Base-by-base conservation (phyloP, 2,329 filamentous ascomycete species). In the Kalmusia sp. region DNA sequence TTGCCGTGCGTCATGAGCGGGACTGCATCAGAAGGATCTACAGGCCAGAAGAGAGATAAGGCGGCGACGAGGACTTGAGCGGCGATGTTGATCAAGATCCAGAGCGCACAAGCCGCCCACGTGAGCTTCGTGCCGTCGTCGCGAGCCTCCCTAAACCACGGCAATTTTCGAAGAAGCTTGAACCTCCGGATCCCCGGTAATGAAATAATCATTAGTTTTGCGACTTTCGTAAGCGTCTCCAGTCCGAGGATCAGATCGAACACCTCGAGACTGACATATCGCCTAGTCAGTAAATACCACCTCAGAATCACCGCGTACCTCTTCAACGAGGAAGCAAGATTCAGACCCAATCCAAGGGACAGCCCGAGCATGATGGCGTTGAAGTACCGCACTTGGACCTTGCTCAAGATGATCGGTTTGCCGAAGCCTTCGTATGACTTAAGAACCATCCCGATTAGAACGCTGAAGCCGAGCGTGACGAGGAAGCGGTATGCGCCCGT, bases 191-290 rank as follows among this genome's bases (percentile, higher is more conserved):
- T 55, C 1, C 69, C 62, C 5, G 71, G 71, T 4, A 68, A 51
- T 0, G 69, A 71, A 6, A 71, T 65, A 15, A 72, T 47, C 68
- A 73, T 71, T 27, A 74, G 57, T 43, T 72, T 72, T 2, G 59
- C 58, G 15, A 73, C 65, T 15, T 71, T 71, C 17, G 68, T 67
- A 5, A 72, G 58, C 11, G 66, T 67, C 19, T 64, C 60, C 1
- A 70, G 44, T 6, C 70, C 66, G 5, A 73, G 58, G 22, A 73
- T 71, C 21, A 74, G 58, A 37, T 73, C 71, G 28, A 73, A 74
- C 1, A 64, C 61, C 35, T 74, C 70, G 9, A 73, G 50, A 9
- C 62, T 69, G 19, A 73, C 62, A 25, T 70, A 73, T 24, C 66
- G 62, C 28, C 60, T 61, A 0, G 67, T 65, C 17, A 74, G 55